Conservation (phyloP, 1,139 yeast genomes). For the Debaryomycetaceae sp. region DNA sequence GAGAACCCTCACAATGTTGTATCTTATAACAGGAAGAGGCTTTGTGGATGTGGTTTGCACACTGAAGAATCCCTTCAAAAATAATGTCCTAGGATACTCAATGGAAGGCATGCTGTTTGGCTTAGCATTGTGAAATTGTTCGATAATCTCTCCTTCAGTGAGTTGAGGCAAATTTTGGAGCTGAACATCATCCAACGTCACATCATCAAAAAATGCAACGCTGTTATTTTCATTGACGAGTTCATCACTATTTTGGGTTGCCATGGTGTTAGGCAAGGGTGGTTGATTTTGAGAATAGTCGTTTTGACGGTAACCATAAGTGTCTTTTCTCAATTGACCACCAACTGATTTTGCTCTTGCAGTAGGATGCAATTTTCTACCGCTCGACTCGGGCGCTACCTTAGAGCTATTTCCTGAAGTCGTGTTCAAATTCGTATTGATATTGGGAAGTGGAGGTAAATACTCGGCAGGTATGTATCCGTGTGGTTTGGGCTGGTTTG, state of each 20-base stretch:
- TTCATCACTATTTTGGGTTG: slow-evolving; percentile 44
- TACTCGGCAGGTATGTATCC: slow-evolving; percentile 47
- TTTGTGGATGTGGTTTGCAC: slow-evolving; percentile 95
- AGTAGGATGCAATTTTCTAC: slow-evolving; percentile 59
- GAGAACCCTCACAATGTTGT: slow-evolving; percentile 77
- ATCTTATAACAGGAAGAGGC: slow-evolving; percentile 83
- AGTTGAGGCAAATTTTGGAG: slow-evolving; percentile 37
- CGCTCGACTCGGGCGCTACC: slow-evolving; percentile 7
- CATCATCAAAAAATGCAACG: slow-evolving; percentile 67
- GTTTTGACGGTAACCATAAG: slow-evolving; percentile 28
- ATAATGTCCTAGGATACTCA: slow-evolving; percentile 87
- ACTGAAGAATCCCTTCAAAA: slow-evolving; percentile 90
- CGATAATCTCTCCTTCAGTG: slow-evolving; percentile 62
- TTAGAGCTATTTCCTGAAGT: slow-evolving; percentile 1
- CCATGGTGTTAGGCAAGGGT: slow-evolving; percentile 49
- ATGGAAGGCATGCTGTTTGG: slow-evolving; percentile 89
- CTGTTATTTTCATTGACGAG: slow-evolving; percentile 27
- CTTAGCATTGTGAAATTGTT: slow-evolving; percentile 66
- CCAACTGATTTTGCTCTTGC: slow-evolving; percentile 91
- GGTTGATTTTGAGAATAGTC: slow-evolving; percentile 32
- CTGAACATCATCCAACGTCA: slow-evolving; percentile 47
- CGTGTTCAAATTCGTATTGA: slow-evolving; percentile 23
- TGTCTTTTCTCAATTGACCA: slow-evolving; percentile 64
- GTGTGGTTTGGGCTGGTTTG: slow-evolving; percentile 26
- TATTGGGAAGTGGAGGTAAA: slow-evolving; percentile 48